These are phyloP conservation scores for Passalora sequoiae DNA, from an alignment of 2,329 filamentous ascomycete genomes.

Conservation along the genomic window DNA sequence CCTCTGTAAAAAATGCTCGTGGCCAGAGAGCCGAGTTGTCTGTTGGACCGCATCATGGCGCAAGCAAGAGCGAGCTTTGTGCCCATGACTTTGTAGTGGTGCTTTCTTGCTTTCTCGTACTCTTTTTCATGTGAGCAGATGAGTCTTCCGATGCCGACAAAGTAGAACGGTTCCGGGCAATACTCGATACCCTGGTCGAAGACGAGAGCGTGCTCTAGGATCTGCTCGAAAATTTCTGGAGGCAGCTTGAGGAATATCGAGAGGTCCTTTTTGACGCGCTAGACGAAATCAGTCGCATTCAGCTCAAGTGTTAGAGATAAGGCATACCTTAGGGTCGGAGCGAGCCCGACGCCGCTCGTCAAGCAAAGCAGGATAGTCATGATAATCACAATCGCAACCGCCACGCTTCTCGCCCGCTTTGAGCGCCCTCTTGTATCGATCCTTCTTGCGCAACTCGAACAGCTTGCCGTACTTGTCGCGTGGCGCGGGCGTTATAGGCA, in stretches of 20 bases:
- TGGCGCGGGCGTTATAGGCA: not conserved
- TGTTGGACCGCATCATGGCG: conserved; percentile 11
- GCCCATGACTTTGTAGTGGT: not conserved
- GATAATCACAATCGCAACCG: conserved; percentile 4
- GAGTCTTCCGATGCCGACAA: not conserved
- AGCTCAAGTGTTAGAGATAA: too few relatives aligned
- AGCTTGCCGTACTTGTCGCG: not conserved
- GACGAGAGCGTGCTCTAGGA: conserved; percentile 4
- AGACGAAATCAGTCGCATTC: not conserved
- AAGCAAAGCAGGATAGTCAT: conserved; percentile 1
- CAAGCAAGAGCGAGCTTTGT: not conserved
- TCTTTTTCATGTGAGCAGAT: conserved; percentile 1
- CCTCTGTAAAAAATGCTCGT: conserved; percentile 41
- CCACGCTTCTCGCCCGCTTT: conserved; percentile 3
- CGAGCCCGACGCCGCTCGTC: not conserved
- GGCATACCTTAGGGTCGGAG: not conserved
- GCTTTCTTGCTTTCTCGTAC: not conserved
- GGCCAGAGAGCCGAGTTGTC: conserved; percentile 37
- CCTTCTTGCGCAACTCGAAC: not conserved
- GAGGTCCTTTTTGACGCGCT: not conserved
- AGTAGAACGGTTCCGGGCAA: conserved; percentile 4
- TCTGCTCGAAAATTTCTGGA: conserved; percentile 7
- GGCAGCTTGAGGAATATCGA: conserved; percentile 6
- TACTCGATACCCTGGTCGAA: conserved; percentile 5
- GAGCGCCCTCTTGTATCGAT: not conserved